Base-by-base conservation (phyloP, 331 rosid genomes). In the Malus hybrid region DNA sequence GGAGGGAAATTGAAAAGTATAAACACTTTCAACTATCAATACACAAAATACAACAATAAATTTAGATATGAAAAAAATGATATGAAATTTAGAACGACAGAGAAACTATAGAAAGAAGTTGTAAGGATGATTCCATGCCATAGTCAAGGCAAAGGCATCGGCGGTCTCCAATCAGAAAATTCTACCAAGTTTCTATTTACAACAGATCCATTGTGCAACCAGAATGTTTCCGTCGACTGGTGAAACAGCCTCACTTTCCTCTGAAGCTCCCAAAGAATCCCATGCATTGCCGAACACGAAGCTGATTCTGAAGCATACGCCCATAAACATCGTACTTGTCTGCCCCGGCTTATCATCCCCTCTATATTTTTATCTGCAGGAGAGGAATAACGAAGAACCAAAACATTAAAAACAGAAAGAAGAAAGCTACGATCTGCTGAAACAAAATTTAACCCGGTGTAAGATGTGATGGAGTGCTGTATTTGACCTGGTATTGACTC, bases 211-310 rank as follows among this genome's bases (percentile, higher is more conserved):
- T 95, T 88, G 75, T 90, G 97, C 83, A 95, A 76, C 97, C 97
- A 92, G 79, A 95, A 95, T 57, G 97, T 92, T 88, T 90, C 97
- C 22, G 87, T 83, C 60, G 99, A 92, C 54, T 92, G 97, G 79
- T 95, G 97, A 85, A 95, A 95, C 65, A 80, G 85, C 86, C 97
- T 86, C 6, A 88, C 88, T 88, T 95, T 95, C 83, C 97, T 90
- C 84, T 92, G 96, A 69, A 95, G 96, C 71, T 95, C 99, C 97
- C 97, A 90, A 86, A 92, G 71, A 67, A 92, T 85, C 70, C 89
- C 99, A 52, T 82, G 89, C 96, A 90, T 85, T 81, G 97, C 97
- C 7, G 97, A 95, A 79, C 99, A 95, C 7, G 91, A 78, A 34
- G 83, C 80, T n/a, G 90, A 82, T 72, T 94, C 93, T 6, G 90